phyloP scores from a whole-genome alignment of 2,329 filamentous ascomycete species.

The Neurospora sp. region DNA sequence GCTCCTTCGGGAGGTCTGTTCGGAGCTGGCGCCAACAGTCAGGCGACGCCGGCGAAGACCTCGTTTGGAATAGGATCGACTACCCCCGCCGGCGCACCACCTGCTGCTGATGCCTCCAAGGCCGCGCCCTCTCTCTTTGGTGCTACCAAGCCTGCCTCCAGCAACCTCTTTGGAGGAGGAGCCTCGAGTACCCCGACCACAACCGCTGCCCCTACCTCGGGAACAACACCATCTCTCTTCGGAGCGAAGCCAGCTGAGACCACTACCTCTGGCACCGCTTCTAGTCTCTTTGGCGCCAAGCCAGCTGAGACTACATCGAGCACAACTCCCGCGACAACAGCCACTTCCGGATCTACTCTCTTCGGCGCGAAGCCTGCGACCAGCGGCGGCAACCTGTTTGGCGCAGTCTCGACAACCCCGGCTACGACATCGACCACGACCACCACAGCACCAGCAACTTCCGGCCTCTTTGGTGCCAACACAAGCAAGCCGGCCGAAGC shows the following conservation, averaged over 20 bases:
- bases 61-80: conserved; percentile 5
- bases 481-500: conserved; percentile 6
- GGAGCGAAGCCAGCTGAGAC: conserved; percentile 6
- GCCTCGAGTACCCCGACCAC: background rate
- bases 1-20: conserved; percentile 17
- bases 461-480: conserved; percentile 1
- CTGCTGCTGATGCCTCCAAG: conserved; percentile 1
- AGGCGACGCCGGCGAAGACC: conserved; percentile 15
- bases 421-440: background rate
- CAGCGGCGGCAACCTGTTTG: background rate
- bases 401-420: conserved; percentile 9
- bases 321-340: conserved; percentile 21
- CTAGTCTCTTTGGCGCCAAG: conserved; percentile 31
- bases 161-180: background rate
- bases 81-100: conserved; percentile 6
- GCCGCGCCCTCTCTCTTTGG: conserved; percentile 1
- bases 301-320: conserved; percentile 21
- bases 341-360: conserved; percentile 9
- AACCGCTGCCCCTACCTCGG: background rate
- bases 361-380: background rate
- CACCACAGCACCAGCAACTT: conserved; percentile 3
- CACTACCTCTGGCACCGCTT: conserved; percentile 4
- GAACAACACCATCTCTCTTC: background rate
- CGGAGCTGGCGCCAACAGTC: background rate
- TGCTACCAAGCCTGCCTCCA: background rate